Conservation (phyloP, 805 yeast species). For the Cyberlindnera maritima region DNA sequence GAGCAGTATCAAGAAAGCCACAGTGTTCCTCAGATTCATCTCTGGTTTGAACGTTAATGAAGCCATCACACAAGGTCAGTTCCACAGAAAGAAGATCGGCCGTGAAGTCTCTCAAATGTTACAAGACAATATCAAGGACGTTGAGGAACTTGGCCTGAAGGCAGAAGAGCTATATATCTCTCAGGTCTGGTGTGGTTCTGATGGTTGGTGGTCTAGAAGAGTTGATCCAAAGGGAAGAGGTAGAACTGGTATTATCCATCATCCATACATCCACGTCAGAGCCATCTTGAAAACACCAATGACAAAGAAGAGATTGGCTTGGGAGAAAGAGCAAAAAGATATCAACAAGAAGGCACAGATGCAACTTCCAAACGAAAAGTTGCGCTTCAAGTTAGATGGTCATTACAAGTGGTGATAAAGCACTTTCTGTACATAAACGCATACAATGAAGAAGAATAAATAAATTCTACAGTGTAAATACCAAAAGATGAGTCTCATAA, state of each 20-base stretch:
- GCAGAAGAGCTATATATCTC: conserved; percentile 65
- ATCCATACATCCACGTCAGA: conserved; percentile 77
- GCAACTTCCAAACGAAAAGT: conserved; percentile 41
- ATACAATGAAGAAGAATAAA: conserved; percentile 9
- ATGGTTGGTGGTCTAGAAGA: conserved; percentile 70
- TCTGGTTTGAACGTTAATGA: conserved; percentile 65
- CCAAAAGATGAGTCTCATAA: conserved; percentile 1
- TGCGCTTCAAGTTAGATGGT: conserved; percentile 50
- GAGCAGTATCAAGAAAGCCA: conserved; percentile 87
- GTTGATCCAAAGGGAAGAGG: conserved; percentile 89
- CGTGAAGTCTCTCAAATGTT: conserved; percentile 76
- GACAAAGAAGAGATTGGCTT: conserved; percentile 57
- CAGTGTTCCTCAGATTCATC: conserved; percentile 71
- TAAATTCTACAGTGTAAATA: conserved; percentile 2
- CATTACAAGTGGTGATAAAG: conserved; percentile 50
- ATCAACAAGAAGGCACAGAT: conserved; percentile 50
- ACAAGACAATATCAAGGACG: conserved; percentile 68
- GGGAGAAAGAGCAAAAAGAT: conserved; percentile 53
- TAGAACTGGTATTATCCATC: conserved; percentile 73
- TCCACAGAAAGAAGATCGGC: conserved; percentile 75
- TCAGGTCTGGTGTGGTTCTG: conserved; percentile 90
- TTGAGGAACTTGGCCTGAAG: conserved; percentile 42
- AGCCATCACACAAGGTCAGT: conserved; percentile 92
- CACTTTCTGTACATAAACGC: conserved; percentile 4
- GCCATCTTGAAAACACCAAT: conserved; percentile 69